Evolutionary conservation across 345 rosid species (phyloP).

Genomic region (Dimocarpus longan): DNA sequence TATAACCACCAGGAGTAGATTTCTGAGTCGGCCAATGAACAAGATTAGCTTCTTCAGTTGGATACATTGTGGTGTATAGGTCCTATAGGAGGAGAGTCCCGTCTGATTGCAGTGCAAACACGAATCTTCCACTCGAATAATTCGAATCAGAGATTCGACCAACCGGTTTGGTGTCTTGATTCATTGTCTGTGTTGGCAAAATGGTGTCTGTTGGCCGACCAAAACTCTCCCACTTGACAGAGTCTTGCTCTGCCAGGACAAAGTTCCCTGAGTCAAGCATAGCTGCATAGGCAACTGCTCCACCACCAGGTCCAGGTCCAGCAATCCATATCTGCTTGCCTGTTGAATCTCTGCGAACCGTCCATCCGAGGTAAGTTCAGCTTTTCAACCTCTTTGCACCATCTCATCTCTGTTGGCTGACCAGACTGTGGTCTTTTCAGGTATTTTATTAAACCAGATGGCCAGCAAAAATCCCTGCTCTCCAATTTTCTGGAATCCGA

Average conservation of each 20-base stretch:
- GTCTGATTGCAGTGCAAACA: constrained; percentile 12
- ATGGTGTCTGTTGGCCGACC: constrained; percentile 32
- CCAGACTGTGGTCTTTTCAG: constrained; percentile 39
- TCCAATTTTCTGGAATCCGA: constrained; percentile 32
- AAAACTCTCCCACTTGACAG: constrained; percentile 32
- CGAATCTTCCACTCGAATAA: constrained; percentile 25
- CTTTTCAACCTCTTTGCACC: constrained; percentile 29
- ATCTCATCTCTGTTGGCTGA: constrained; percentile 35
- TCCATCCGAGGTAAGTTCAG: constrained; percentile 6
- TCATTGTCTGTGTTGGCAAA: constrained; percentile 27
- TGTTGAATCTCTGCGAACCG: constrained; percentile 26
- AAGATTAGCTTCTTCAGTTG: not conserved
- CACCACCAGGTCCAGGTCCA: not conserved
- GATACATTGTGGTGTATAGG: constrained; percentile 21
- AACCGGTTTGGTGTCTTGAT: not conserved
- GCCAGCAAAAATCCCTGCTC: constrained; percentile 24
- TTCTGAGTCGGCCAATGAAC: not conserved
- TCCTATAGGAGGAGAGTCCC: constrained; percentile 21
- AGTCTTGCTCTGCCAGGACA: constrained; percentile 6
- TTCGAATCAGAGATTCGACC: constrained; percentile 20
- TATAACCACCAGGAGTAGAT: not conserved
- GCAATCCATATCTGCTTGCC: constrained; percentile 13
- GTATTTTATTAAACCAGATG: constrained; percentile 43
- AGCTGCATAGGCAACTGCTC: constrained; percentile 13
- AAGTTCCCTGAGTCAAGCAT: constrained; percentile 39